phyloP scores from a whole-genome alignment of 108 stramenopile species.

The Epithemia pelagica region DNA sequence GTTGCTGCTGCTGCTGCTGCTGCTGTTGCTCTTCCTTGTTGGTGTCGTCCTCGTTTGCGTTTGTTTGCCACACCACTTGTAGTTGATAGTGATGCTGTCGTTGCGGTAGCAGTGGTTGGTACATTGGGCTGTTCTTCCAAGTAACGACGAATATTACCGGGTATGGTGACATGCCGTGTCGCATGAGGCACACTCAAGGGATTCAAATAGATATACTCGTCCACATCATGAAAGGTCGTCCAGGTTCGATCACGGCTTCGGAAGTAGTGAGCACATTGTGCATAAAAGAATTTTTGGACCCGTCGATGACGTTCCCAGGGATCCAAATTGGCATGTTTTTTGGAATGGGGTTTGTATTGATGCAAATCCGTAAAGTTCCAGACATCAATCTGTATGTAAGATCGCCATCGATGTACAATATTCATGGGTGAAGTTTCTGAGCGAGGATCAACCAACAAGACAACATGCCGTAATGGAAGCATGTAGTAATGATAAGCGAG shows the following conservation, averaged over 20 bases:
- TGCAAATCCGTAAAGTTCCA: constrained; percentile 22
- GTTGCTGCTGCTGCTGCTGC: no score
- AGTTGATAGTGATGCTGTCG: no score
- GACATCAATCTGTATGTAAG: constrained; percentile 15
- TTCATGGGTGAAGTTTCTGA: constrained; percentile 18
- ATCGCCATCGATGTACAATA: constrained; percentile 32
- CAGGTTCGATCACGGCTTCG: constrained; percentile 20
- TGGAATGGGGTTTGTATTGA: constrained; percentile 5
- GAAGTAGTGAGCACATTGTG: constrained; percentile 15
- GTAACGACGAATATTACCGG: constrained; percentile 15
- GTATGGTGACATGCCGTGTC: not conserved
- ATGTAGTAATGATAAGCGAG: constrained; percentile 39
- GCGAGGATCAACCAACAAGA: constrained; percentile 54
- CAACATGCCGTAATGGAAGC: constrained; percentile 39
- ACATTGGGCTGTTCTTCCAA: constrained; percentile 7
- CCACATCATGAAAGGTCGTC: constrained; percentile 6
- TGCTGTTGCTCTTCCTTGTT: no score
- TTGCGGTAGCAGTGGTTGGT: no score
- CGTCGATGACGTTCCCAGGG: no score
- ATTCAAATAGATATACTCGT: constrained; percentile 5
- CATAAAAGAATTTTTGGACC: constrained; percentile 32
- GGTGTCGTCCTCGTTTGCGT: no score
- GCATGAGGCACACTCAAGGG: no score
- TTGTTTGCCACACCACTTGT: no score
- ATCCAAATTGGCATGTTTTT: no score